Percentiles rank a stretch among this genome's conserved stretches.
These are phyloP conservation scores for Aspergillus fumigatiaffinis DNA, from an alignment of 2,329 filamentous ascomycete genomes.

Conservation along the genomic window DNA sequence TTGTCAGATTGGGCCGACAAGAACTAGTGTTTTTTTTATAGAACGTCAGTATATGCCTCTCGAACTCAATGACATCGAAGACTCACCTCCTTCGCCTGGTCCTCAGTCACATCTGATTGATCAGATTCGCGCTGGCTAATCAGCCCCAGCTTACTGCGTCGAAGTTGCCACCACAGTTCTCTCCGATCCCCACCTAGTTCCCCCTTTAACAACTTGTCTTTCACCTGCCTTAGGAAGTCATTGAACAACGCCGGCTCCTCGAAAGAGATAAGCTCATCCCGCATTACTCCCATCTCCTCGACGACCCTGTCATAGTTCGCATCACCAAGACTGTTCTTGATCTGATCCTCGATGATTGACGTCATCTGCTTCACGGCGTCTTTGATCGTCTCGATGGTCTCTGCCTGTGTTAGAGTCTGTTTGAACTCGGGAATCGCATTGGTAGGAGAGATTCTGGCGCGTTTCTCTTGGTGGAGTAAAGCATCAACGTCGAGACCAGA, in stretches of 20 bases:
- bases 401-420: constrained; percentile 62
- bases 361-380: constrained; percentile 72
- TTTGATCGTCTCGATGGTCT: constrained; percentile 59
- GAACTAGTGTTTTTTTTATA: not conserved
- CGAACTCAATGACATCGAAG: not conserved
- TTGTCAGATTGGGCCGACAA: not conserved
- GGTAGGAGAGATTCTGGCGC: constrained; percentile 53
- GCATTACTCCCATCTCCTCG: constrained; percentile 73
- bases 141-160: constrained; percentile 65
- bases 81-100: constrained; percentile 62
- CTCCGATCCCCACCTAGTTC: constrained; percentile 71
- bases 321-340: constrained; percentile 71
- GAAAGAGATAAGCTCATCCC: constrained; percentile 68
- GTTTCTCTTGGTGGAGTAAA: constrained; percentile 62
- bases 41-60: not conserved
- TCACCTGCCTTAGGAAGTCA: constrained; percentile 65
- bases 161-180: constrained; percentile 78
- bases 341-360: constrained; percentile 62
- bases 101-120: constrained; percentile 61
- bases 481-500: constrained; percentile 85
- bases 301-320: constrained; percentile 68
- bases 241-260: constrained; percentile 79
- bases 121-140: constrained; percentile 63
- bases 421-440: constrained; percentile 93
- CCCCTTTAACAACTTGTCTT: constrained; percentile 64